Evolutionary conservation across 768 basidiomycete species (phyloP), one percentile per base, ranked within the genome.

Genomic region (Lactifluus hygrophoroides): DNA sequence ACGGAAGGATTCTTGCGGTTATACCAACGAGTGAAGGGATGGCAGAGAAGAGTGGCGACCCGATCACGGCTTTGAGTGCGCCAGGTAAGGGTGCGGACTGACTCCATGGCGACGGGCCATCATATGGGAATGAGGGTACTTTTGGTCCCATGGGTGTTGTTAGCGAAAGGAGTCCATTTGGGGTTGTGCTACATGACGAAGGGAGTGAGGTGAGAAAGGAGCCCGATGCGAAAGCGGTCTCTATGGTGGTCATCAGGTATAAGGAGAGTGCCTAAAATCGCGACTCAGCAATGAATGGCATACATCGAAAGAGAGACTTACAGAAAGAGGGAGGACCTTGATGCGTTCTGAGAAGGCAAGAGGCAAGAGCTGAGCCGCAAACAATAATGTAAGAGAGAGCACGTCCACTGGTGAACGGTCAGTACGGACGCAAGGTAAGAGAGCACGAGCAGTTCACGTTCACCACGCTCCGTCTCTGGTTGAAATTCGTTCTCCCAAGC

Each of bases 401-500:
- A 64, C 61, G 27, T 70, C 72, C 66, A 43, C 54, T 62, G 42
- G 16, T 14, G 9, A 3, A 34, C 3, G 3, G 32, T 38, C 32
- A 28, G 35, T 37, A 19, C 10, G 11, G 23, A 21, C 0, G 23
- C 21, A n/a, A 25, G 37, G 25, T n/a, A 32, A 42, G 40, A 13
- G 46, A 40, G 40, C 11, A 32, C 7, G 40, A n/a, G 16, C 23
- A 35, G 58, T 56, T 7, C 51, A 70, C 71, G 71, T 67, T 72
- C 72, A 57, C 62, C 73, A 66, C 72, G 76, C 62, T 78, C 76
- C 6, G 75, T 72, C 17, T 73, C 72, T n/a, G 79, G 77, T 56
- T 76, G 76, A 66, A 88, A 89, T 64, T 90, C 86, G 51, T 75
- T 78, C 66, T 85, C 82, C 88, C 88, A 89, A 16, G 74, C 74